Base-by-base conservation (phyloP, 148 eudicot species). In the Simmondsia chinensis region DNA sequence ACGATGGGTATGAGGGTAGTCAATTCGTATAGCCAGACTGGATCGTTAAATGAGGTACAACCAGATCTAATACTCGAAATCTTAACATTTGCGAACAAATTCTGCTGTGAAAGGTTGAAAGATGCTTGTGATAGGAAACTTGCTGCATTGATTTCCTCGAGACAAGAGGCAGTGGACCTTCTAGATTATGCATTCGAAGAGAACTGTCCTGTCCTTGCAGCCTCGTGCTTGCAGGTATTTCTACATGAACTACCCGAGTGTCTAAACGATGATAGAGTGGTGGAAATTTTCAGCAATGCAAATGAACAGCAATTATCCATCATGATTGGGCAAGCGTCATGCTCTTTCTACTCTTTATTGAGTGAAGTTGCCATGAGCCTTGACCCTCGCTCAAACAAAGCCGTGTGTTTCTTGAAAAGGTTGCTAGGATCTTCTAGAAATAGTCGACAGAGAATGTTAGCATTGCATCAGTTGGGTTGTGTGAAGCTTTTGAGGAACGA, bases 191-290 rank as follows among this genome's bases (percentile, higher is more conserved):
- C 89, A 16, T 48, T 91, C 26, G 95, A 86, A 58, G 94, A 86
- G 56, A 72, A 74, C 23, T 71, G 77, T 11, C 74, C 81, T 13
- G 70, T 91, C 33, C 81, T 91, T 47, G 95, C 83, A 12, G 88
- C 86, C 22, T 75, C 99, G 6, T 86, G 96, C 57, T 75, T 91
- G 79, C 99, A 91, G 64, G 73, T 82, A 16, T 75, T 91, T 63
- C 59, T 91, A 20, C 91, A 75, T 13, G 95, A 91, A 34, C 80
- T 86, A 42, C 94, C 96, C 2, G 73, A 72, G 38, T 69, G 72
- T 61, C 63, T 91, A 36, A 36, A 68, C 12, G 79, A 86, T 23
- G 54, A 61, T 42, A 74, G 54, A 56, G 82, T 79, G 36, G 76
- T 80, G 57, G 65, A 76, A 51, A 62, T 87, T 24, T 60, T 87